Evolutionary conservation across 345 rosid species (phyloP).

Genomic region (Pseudoturritis turrita): DNA sequence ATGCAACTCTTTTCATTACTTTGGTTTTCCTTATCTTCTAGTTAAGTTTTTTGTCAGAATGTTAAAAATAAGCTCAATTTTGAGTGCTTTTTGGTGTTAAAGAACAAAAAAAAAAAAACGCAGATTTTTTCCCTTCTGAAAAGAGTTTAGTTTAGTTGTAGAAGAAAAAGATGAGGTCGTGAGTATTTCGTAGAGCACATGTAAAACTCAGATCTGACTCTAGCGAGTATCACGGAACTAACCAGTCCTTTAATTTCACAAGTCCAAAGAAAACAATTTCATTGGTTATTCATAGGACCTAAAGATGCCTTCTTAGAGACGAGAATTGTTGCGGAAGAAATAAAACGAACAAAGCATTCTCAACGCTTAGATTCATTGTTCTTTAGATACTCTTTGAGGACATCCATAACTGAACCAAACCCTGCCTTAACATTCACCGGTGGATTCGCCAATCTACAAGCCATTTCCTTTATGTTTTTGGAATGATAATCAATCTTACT

Average conservation of each 20-base stretch:
- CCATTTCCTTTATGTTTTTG: slow-evolving; percentile 60
- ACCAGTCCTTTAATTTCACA: neutral
- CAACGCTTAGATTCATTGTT: slow-evolving; percentile 17
- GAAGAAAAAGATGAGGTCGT: too few relatives aligned
- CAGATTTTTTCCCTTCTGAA: too few relatives aligned
- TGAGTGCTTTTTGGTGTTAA: too few relatives aligned
- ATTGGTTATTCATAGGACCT: neutral
- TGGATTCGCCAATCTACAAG: slow-evolving; percentile 67
- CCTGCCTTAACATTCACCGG: slow-evolving; percentile 66
- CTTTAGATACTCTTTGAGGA: slow-evolving; percentile 39
- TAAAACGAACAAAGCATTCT: neutral
- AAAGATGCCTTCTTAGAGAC: neutral
- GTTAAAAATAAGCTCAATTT: too few relatives aligned
- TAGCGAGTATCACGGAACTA: neutral
- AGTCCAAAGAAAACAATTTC: neutral
- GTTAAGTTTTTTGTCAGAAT: too few relatives aligned
- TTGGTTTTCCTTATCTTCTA: too few relatives aligned
- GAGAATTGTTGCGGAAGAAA: neutral
- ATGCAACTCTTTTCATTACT: neutral
- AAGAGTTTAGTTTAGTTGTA: too few relatives aligned
- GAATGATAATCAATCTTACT: slow-evolving; percentile 81
- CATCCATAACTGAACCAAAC: slow-evolving; percentile 79
- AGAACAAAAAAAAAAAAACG: too few relatives aligned
- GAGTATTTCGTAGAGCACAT: too few relatives aligned
- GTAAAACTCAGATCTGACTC: too few relatives aligned